These are phyloP conservation scores for Corymbia maculata DNA, from an alignment of 345 rosid species.

Conservation along the genomic window DNA sequence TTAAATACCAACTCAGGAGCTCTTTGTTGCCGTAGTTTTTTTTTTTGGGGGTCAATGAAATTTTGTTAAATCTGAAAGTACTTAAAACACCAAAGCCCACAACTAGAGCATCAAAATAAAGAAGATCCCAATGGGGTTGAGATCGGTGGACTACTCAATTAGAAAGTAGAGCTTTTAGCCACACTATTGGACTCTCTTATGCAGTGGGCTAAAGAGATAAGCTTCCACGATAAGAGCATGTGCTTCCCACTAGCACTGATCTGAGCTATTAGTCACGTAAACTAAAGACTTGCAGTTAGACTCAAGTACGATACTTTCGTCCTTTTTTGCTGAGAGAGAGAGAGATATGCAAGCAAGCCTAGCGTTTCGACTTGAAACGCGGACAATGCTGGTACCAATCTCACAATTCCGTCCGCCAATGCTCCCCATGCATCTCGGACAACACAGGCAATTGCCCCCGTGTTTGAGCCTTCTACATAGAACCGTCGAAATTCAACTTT, in stretches of 20 bases:
- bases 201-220: accelerated
- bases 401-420: not conserved
- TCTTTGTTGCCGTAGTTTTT: too few relatives aligned
- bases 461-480: not conserved
- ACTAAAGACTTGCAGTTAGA: not conserved
- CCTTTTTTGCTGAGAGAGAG: not conserved
- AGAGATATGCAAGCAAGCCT: too few relatives aligned
- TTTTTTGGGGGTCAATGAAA: too few relatives aligned
- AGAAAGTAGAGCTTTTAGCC: accelerated
- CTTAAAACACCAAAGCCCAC: not conserved
- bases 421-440: not conserved
- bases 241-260: accelerated
- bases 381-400: accelerated
- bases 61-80: not conserved
- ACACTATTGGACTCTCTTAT: not conserved
- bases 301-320: not conserved
- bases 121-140: not conserved
- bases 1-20: slow-evolving; percentile 53
- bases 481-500: not conserved
- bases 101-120: not conserved
- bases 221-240: too few relatives aligned
- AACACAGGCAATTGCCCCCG: not conserved
- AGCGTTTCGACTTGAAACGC: not conserved
- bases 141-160: accelerated
- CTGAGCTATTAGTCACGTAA: not conserved